Evolutionary conservation across 495 filamentous ascomycete species (phyloP).

Genomic region (Barbatosphaeria neglecta): DNA sequence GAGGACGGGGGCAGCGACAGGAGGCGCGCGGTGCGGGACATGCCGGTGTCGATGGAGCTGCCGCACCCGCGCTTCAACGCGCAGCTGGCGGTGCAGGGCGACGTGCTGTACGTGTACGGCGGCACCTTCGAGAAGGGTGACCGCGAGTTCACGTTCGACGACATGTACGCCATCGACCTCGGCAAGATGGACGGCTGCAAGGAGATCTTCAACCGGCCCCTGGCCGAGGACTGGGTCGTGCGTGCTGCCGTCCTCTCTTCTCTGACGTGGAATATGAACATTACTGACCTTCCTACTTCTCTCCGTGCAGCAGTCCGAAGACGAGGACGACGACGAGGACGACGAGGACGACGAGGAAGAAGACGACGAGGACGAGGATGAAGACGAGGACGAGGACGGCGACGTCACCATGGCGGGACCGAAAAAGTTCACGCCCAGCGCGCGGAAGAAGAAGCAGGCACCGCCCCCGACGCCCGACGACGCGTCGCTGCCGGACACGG

Average conservation of each 20-base stretch:
- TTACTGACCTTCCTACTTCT: conserved; percentile 10
- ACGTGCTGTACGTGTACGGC: conserved; percentile 84
- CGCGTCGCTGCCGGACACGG: conserved; percentile 18
- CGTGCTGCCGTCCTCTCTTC: conserved; percentile 11
- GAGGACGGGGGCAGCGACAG: conserved; percentile 10
- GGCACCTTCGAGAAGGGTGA: conserved; percentile 93
- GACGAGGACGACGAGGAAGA: conserved; percentile 61
- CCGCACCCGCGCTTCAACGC: conserved; percentile 85
- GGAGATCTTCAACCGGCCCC: conserved; percentile 72
- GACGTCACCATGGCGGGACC: conserved; percentile 33
- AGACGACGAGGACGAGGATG: conserved; percentile 56
- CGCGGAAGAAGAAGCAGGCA: conserved; percentile 36
- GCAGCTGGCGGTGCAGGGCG: conserved; percentile 79
- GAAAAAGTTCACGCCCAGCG: conserved; percentile 24
- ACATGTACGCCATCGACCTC: conserved; percentile 83
- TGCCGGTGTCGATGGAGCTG: conserved; percentile 57
- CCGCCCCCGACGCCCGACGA: conserved; percentile 19
- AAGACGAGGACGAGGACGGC: conserved; percentile 48
- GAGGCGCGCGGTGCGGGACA: conserved; percentile 36
- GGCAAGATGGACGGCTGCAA: conserved; percentile 86
- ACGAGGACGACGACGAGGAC: conserved; percentile 60
- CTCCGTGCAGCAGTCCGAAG: conserved; percentile 41
- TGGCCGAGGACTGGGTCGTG: conserved; percentile 74
- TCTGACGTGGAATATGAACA: not conserved
- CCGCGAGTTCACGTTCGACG: conserved; percentile 86